Percentiles rank a stretch among this genome's conserved stretches.
These are phyloP conservation scores for Pichia gijzeniarum DNA, from an alignment of 805 yeast genomes.

Conservation along the genomic window DNA sequence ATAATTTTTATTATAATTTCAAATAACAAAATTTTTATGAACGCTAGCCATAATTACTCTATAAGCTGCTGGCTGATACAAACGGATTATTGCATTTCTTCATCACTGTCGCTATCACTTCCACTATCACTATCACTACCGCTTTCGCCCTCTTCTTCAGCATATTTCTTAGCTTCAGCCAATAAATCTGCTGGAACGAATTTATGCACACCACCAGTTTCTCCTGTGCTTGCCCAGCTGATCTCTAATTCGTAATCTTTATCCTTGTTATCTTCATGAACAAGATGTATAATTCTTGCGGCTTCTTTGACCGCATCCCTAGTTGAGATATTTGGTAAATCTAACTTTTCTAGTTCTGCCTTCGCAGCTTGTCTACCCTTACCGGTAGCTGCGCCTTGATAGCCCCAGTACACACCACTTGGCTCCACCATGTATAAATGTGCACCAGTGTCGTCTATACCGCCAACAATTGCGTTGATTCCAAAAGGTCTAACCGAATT, in stretches of 20 bases:
- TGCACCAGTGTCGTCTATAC: constrained; percentile 77
- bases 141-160: constrained; percentile 76
- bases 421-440: constrained; percentile 97
- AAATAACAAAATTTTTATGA: background rate
- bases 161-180: constrained; percentile 76
- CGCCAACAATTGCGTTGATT: constrained; percentile 86
- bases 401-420: constrained; percentile 96
- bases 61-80: background rate
- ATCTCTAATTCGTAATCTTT: constrained; percentile 94
- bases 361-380: constrained; percentile 98
- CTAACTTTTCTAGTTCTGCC: constrained; percentile 89
- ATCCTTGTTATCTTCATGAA: constrained; percentile 97
- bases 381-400: constrained; percentile 95
- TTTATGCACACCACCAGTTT: constrained; percentile 75
- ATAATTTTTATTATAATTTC: background rate
- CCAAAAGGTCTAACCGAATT: constrained; percentile 98
- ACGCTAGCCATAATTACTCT: background rate
- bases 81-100: constrained; percentile 28
- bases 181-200: constrained; percentile 74
- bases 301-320: constrained; percentile 88
- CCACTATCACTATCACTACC: constrained; percentile 54
- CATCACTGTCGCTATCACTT: constrained; percentile 26
- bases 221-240: constrained; percentile 75
- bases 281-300: constrained; percentile 85
- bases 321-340: constrained; percentile 59